Evolutionary conservation across 371 early-diverging fungal genomes (phyloP).

Genomic region (Chytridium lagenaria): DNA sequence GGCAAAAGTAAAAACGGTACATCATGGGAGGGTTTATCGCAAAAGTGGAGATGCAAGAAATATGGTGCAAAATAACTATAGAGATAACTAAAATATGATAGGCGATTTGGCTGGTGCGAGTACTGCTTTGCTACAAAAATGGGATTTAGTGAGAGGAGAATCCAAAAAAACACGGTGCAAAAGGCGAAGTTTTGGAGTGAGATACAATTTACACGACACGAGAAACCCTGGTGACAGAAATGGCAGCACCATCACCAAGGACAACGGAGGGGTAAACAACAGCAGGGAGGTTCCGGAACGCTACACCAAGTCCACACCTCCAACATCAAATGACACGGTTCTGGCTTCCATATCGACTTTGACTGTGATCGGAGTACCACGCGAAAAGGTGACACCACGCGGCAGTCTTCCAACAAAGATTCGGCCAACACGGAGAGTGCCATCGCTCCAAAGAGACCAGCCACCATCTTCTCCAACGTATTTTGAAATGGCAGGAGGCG

Average conservation of each 20-base stretch:
- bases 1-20: too few relatives aligned
- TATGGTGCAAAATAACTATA: too few relatives aligned
- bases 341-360: conserved; percentile 31
- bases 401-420: conserved; percentile 38
- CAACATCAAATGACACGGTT: conserved; percentile 30
- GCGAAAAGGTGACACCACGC: conserved; percentile 20
- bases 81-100: too few relatives aligned
- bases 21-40: too few relatives aligned
- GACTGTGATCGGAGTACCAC: conserved; percentile 26
- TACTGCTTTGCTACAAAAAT: too few relatives aligned
- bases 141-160: too few relatives aligned
- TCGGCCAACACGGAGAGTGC: conserved; percentile 29
- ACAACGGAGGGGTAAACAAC: conserved; percentile 1
- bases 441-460: conserved; percentile 32
- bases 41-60: too few relatives aligned
- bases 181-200: neutral
- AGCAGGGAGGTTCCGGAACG: conserved; percentile 31
- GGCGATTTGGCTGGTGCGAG: too few relatives aligned
- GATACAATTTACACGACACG: neutral
- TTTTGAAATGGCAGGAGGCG: neutral
- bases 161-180: neutral
- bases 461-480: conserved; percentile 41
- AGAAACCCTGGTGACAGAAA: neutral
- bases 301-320: conserved; percentile 33
- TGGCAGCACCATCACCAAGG: neutral